Evolutionary conservation across 257 asterid genomes (phyloP).

Genomic region (Penstemon newberryi): DNA sequence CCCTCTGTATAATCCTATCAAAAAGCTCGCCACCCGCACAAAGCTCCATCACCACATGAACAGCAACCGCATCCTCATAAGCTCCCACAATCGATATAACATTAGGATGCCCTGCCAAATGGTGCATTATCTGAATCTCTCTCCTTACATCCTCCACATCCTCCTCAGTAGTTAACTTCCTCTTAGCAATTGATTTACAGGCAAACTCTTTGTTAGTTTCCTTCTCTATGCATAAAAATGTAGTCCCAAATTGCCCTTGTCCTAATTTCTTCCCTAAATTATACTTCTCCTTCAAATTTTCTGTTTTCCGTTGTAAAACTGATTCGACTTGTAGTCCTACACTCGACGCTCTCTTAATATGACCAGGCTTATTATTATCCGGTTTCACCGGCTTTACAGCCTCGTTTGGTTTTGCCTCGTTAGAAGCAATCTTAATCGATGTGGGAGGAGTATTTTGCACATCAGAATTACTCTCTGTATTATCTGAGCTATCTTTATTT

Average conservation of each 20-base stretch:
- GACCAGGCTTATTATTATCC: conserved; percentile 33
- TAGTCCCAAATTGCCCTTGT: conserved; percentile 83
- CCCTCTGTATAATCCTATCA: conserved; percentile 51
- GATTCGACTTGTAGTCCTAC: conserved; percentile 75
- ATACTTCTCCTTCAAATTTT: conserved; percentile 64
- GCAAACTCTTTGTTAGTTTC: conserved; percentile 60
- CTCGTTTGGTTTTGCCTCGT: conserved; percentile 22
- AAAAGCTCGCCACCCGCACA: conserved; percentile 65
- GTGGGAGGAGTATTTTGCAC: conserved; percentile 46
- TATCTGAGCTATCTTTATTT: conserved; percentile 31
- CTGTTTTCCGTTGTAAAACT: conserved; percentile 67
- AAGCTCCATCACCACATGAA: conserved; percentile 88
- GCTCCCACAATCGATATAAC: conserved; percentile 81
- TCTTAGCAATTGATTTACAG: conserved; percentile 80
- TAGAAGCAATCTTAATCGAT: conserved; percentile 37
- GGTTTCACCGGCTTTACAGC: conserved; percentile 13
- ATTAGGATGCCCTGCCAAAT: conserved; percentile 72
- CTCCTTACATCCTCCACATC: conserved; percentile 94
- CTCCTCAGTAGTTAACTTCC: conserved; percentile 65
- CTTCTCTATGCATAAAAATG: conserved; percentile 64
- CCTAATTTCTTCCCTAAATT: conserved; percentile 77
- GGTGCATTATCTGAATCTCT: conserved; percentile 92
- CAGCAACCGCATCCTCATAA: conserved; percentile 82
- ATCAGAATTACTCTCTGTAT: conserved; percentile 33
- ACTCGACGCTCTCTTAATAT: conserved; percentile 61